phyloP scores from a whole-genome alignment of 2,329 filamentous ascomycete species.

The Leptographium procerum region DNA sequence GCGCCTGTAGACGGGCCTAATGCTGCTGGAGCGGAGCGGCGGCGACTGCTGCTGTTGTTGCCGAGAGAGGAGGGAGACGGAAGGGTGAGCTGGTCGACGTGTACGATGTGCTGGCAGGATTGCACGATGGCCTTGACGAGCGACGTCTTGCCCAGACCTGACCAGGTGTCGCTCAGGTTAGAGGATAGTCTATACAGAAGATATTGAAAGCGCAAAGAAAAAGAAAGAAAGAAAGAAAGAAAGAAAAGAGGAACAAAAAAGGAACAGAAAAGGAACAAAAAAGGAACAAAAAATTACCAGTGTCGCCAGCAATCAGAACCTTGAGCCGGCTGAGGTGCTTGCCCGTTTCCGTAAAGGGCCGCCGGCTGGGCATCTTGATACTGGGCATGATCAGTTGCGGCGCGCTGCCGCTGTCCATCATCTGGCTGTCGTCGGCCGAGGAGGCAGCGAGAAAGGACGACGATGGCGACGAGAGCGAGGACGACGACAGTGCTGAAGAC shows the following conservation, averaged over 20 bases:
- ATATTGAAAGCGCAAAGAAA: too few species aligned
- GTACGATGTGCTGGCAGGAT: conserved; percentile 80
- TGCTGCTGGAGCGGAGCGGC: conserved; percentile 7
- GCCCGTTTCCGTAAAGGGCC: conserved; percentile 82
- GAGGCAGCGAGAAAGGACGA: background rate
- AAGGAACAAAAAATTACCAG: too few species aligned
- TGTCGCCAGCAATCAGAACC: conserved; percentile 71
- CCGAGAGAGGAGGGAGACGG: conserved; percentile 7
- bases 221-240: conserved; percentile 1
- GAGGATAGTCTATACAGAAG: too few species aligned
- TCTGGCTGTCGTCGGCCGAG: conserved; percentile 5
- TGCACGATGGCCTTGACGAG: conserved; percentile 83
- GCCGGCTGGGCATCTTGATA: conserved; percentile 75
- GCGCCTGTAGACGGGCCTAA: too few species aligned
- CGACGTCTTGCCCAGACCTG: conserved; percentile 79
- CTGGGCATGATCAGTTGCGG: conserved; percentile 97
- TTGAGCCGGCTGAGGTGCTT: conserved; percentile 78
- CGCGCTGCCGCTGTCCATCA: conserved; percentile 37
- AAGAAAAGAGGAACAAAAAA: background rate
- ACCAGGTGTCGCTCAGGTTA: too few species aligned
- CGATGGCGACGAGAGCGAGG: too few species aligned
- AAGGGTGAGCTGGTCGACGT: conserved; percentile 58
- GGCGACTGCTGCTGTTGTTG: too few species aligned
- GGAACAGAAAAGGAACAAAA: conserved; percentile 9
- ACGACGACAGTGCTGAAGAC: too few species aligned